Evolutionary conservation across 768 basidiomycete genomes (phyloP).

Genomic region (Daedaleopsis sinensis): DNA sequence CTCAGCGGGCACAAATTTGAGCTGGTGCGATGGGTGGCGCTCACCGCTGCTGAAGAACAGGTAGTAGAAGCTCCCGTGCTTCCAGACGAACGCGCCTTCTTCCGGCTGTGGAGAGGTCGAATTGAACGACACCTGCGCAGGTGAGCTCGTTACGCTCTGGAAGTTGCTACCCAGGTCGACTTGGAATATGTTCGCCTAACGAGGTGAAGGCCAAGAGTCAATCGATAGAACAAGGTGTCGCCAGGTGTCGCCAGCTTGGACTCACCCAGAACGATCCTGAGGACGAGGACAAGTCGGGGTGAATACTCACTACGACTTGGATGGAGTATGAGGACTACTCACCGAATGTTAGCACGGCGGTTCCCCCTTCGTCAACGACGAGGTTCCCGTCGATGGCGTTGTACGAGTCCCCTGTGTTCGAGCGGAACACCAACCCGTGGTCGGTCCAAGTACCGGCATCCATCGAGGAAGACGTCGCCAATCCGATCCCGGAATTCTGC

Average conservation of each 20-base stretch:
- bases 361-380: constrained; percentile 19
- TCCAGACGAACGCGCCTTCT: constrained; percentile 22
- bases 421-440: constrained; percentile 25
- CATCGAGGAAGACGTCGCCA: constrained; percentile 28
- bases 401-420: constrained; percentile 17
- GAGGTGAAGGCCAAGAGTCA: neutral
- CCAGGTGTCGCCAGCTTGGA: too few species aligned
- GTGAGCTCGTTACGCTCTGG: constrained; percentile 2
- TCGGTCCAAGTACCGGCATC: constrained; percentile 30
- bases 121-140: constrained; percentile 19
- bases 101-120: constrained; percentile 17
- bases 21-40: neutral
- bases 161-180: constrained; percentile 15
- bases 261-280: constrained; percentile 22
- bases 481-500: constrained; percentile 29
- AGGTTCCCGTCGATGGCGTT: constrained; percentile 27
- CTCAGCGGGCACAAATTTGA: too few species aligned
- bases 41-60: constrained; percentile 25
- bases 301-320: too few species aligned
- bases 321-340: neutral
- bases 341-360: constrained; percentile 25
- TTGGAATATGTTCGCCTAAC: constrained; percentile 17
- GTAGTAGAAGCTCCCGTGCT: constrained; percentile 23
- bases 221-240: neutral
- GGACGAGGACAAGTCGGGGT: too few species aligned